Base-by-base conservation (phyloP, 257 asterid species). In the Petunia secreta region DNA sequence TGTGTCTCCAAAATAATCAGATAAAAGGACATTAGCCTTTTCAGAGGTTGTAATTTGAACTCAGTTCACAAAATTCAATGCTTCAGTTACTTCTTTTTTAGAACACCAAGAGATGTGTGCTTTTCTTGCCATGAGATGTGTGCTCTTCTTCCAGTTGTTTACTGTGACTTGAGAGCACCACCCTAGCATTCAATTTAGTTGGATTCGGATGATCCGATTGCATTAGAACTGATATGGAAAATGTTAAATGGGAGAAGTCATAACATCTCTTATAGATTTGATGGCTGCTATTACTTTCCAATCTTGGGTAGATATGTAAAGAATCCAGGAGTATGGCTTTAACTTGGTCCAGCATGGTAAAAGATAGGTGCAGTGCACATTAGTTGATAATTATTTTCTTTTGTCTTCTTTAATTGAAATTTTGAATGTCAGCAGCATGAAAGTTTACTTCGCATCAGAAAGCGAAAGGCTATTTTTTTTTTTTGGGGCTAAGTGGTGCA, bases 141-240 rank as follows among this genome's bases (percentile, higher is more conserved):
- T 69, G n/a, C 34, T 4, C 36, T 69, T 16, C 77, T 25, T 68
- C 58, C 59, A 46, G 43, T 69, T 69, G 41, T 54, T 25, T 69
- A 69, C 2, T 69, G 10, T 43, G 53, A 43, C 75, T 68, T 68
- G 75, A 15, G 75, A 67, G 54, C 59, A 25, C 77, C 25, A 71
- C 55, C 48, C 77, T 14, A 43, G n/a, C 75, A 16, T 8, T 68
- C 75, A 68, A 43, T 16, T 46, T 69, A 46, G 77, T 69, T 25
- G 77, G 77, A 69, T 3, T 3, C 34, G 58, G 34, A 46, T 69
- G 46, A 48, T 46, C 25, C 34, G 43, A 7, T 67, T 6, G 43
- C 40, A 25, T 46, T 48, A 44, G 1, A 46, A 3, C 5, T 69
- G 43, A 46, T 69, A 48, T 46, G 25, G 43, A 39, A 46, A 25